Conservation (phyloP, 129 eudicot species). For the sunflower (Helianthus annuus) region HanXRQr2.0-SUNRISE NC_035433.2:48803265-48803764, state of each 20-base stretch:
- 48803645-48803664: constrained; percentile 62
- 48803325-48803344: no score
- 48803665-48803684: constrained; percentile 33
- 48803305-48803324: no score
- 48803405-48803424: constrained; percentile 1
- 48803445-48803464: constrained; percentile 19
- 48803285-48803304: no score
- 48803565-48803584: constrained; percentile 69
- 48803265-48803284: no score
- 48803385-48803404: constrained; percentile 10
- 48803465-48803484: not conserved
- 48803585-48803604: constrained; percentile 73
- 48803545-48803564: constrained; percentile 25
- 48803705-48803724: constrained; percentile 61
- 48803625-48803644: constrained; percentile 67
- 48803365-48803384: not conserved
- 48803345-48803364: not conserved
- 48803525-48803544: constrained; percentile 5
- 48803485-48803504: constrained; percentile 25
- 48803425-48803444: constrained; percentile 11
- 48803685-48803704: constrained; percentile 44
- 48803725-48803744: constrained; percentile 73
- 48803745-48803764: constrained; percentile 73
- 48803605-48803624: constrained; percentile 63
- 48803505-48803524: constrained; percentile 9